Base-by-base conservation (phyloP, 768 basidiomycete genomes). In the Harrya chromipes region DNA sequence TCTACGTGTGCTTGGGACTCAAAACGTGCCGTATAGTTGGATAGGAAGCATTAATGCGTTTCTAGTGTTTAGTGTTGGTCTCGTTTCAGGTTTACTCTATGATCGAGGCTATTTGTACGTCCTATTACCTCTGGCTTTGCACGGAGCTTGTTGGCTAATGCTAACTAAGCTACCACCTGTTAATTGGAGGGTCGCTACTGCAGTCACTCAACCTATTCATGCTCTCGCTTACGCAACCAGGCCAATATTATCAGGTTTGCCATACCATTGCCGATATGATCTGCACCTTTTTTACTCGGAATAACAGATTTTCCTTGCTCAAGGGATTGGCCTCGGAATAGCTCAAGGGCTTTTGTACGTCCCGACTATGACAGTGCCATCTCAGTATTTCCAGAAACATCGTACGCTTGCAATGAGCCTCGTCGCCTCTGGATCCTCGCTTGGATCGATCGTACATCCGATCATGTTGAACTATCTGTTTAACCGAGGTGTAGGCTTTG, bases 71-170 rank as follows among this genome's bases (percentile, higher is more conserved):
- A 58, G 63, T 0, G 51, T 64, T n/a, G 70, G 78, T 14, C 47
- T 76, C 11, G 27, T 78, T 33, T 60, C 73, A 5, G 81, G 81
- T 3, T 58, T 69, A 43, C 70, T 74, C 8, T 78, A 75, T 52
- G 81, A 82, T 46, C 68, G 68, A n/a, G 81, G 81, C 46, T 75
- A 77, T 64, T 79, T 77, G 74, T 76, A 50, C 16, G 61, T 53
- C 23, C 2, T 4, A 11, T 19, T 10, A 29, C 12, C 7, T 42
- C n/a, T 1, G 6, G 6, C 7, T 11, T 20, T 14, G 27, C 33
- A 29, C 1, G 35, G 21, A 1, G 7, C 29, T 43, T 11, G 10
- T 42, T 44, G 33, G 10, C 44, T 58, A 3, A 58, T 45, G 11
- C 4, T 29, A 14, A 21, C 21, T 21, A 54, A 77, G 77, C 53